These are phyloP conservation scores for Fusarium humuli DNA, from an alignment of 2,329 filamentous ascomycete genomes.

Conservation along the genomic window DNA sequence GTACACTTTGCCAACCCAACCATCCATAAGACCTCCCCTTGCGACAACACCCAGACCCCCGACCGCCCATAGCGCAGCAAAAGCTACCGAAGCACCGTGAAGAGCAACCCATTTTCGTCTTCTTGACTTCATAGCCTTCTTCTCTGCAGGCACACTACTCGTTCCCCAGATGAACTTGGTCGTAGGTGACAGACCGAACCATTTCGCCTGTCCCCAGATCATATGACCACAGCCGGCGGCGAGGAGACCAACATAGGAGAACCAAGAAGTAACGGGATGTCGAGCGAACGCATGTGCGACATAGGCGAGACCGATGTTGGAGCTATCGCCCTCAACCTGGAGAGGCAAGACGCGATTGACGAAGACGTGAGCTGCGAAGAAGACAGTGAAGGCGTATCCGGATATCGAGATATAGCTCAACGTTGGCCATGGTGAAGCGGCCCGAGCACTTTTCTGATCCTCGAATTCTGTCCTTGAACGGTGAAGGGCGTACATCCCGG, in stretches of 20 bases:
- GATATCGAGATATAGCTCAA: slow-evolving; percentile 76
- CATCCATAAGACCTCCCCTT: slow-evolving; percentile 73
- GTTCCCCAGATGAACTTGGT: slow-evolving; percentile 59
- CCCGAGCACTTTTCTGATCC: slow-evolving; percentile 19
- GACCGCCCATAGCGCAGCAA: slow-evolving; percentile 80
- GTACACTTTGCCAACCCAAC: slow-evolving; percentile 85
- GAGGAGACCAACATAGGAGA: slow-evolving; percentile 77
- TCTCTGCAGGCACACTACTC: slow-evolving; percentile 60
- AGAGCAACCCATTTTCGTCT: slow-evolving; percentile 78
- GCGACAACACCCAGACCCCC: slow-evolving; percentile 85
- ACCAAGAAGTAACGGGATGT: slow-evolving; percentile 73
- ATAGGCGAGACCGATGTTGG: slow-evolving; percentile 86
- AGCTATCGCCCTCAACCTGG: slow-evolving; percentile 82
- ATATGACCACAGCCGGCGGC: slow-evolving; percentile 78
- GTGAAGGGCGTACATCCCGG: slow-evolving; percentile 59
- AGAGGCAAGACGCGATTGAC: slow-evolving; percentile 83
- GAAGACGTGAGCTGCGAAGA: slow-evolving; percentile 77
- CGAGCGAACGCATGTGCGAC: slow-evolving; percentile 86
- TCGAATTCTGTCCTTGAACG: slow-evolving; percentile 49
- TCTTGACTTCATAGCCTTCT: slow-evolving; percentile 63
- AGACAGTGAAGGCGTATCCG: slow-evolving; percentile 75
- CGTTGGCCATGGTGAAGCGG: slow-evolving; percentile 69
- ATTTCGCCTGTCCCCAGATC: slow-evolving; percentile 87
- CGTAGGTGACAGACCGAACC: slow-evolving; percentile 74
- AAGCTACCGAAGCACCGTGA: slow-evolving; percentile 70